phyloP scores from a whole-genome alignment of 441 rosid species.

The Arabidopsis lyrata region DNA sequence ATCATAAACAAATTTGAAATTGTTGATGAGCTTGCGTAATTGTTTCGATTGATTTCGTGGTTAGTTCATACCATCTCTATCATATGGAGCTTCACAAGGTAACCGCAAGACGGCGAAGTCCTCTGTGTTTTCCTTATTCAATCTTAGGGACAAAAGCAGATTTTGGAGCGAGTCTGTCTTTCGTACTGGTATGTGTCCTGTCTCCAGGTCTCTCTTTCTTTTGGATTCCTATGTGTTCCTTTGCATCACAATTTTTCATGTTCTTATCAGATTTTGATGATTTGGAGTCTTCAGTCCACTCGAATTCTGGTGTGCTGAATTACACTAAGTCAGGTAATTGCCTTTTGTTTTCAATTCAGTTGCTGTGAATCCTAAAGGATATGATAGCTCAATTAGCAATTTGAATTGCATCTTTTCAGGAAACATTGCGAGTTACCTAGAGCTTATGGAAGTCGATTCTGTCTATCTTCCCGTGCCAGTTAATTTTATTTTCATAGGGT shows the following conservation, averaged over 20 bases:
- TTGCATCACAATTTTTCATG: neutral
- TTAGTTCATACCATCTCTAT: constrained; percentile 53
- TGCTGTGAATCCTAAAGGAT: too few relatives aligned
- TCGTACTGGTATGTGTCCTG: constrained; percentile 58
- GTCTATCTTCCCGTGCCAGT: constrained; percentile 92
- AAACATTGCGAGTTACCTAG: constrained; percentile 83
- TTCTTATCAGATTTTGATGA: constrained; percentile 72
- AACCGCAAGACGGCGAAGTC: constrained; percentile 54
- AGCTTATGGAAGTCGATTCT: constrained; percentile 90
- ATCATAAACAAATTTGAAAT: constrained; percentile 13
- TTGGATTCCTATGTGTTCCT: neutral
- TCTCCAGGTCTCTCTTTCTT: neutral
- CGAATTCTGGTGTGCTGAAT: constrained; percentile 64
- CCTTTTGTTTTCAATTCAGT: neutral
- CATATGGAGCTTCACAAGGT: constrained; percentile 49
- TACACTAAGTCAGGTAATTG: constrained; percentile 87
- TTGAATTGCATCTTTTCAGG: constrained; percentile 50
- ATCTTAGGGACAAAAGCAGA: constrained; percentile 83
- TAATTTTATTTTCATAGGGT: constrained; percentile 94
- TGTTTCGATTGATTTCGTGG: constrained; percentile 35
- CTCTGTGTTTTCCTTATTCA: constrained; percentile 89
- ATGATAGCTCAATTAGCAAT: constrained; percentile 4
- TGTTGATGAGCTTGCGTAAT: constrained; percentile 24
- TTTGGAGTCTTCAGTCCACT: constrained; percentile 63
- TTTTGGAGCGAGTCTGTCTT: constrained; percentile 95